These are phyloP conservation scores for Kluyveromyces sp. DNA, from an alignment of 1,139 yeast genomes.

Conservation along the genomic window DNA sequence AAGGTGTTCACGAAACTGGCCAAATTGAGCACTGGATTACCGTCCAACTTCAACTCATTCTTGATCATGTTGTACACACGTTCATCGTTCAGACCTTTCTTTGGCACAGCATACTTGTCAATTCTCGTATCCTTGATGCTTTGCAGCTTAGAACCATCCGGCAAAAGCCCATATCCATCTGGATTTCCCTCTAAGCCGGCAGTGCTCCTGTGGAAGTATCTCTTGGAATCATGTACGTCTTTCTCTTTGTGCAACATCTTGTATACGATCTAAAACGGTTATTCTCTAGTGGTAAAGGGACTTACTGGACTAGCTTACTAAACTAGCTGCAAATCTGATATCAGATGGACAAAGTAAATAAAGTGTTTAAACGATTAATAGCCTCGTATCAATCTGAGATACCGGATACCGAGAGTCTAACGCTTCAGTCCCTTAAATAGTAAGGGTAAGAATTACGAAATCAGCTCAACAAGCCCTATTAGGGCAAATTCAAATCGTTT, in stretches of 20 bases:
- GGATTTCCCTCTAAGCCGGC: slow-evolving; percentile 3
- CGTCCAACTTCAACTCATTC: slow-evolving; percentile 75
- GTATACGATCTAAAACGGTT: neutral
- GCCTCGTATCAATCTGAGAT: too few species aligned
- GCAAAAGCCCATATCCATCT: slow-evolving; percentile 6
- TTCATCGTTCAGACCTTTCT: slow-evolving; percentile 44
- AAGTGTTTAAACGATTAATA: too few species aligned
- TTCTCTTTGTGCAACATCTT: slow-evolving; percentile 6
- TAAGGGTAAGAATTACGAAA: too few species aligned
- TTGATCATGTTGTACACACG: slow-evolving; percentile 58
- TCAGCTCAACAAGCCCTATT: too few species aligned
- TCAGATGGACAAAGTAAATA: too few species aligned
- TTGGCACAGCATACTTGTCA: slow-evolving; percentile 45
- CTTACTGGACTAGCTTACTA: neutral
- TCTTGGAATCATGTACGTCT: slow-evolving; percentile 3
- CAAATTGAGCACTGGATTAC: slow-evolving; percentile 73
- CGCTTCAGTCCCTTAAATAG: neutral
- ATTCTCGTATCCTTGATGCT: slow-evolving; percentile 14
- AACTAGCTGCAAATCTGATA: neutral
- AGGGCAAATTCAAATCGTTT: too few species aligned
- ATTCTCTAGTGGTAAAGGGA: neutral
- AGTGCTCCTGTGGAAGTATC: slow-evolving; percentile 2
- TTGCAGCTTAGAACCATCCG: slow-evolving; percentile 7
- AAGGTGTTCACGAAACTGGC: slow-evolving; percentile 87
- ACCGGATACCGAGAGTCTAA: neutral